Percentiles rank a stretch among this genome's conserved stretches.
Conservation (phyloP, 352 stramenopile genomes). For the Phytophthora aleatoria region DNA sequence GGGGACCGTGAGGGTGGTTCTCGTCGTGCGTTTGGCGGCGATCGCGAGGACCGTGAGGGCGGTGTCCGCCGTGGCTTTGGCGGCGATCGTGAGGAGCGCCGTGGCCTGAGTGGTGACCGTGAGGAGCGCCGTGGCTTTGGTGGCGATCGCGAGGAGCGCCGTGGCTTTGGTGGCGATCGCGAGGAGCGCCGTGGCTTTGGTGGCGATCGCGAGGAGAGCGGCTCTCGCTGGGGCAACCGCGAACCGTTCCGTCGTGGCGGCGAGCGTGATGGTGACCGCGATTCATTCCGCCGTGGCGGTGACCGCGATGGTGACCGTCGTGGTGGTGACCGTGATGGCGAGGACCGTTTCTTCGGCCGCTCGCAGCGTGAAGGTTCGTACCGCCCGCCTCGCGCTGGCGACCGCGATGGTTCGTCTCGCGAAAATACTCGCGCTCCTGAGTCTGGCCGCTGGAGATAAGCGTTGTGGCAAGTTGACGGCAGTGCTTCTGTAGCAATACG, state of each 20-base stretch:
- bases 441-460: slow-evolving; percentile 73
- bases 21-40: slow-evolving; percentile 41
- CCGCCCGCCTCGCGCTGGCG: slow-evolving; percentile 47
- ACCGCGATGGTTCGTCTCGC: slow-evolving; percentile 40
- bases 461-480: slow-evolving; percentile 2
- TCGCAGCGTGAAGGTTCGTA: slow-evolving; percentile 57
- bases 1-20: slow-evolving; percentile 40
- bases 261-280: slow-evolving; percentile 33
- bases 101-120: slow-evolving; percentile 27
- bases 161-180: slow-evolving; percentile 35
- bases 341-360: slow-evolving; percentile 58
- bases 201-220: slow-evolving; percentile 36
- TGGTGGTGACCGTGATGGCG: slow-evolving; percentile 34
- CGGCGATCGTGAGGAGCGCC: slow-evolving; percentile 42
- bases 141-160: slow-evolving; percentile 37
- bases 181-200: slow-evolving; percentile 28
- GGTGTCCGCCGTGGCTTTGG: slow-evolving; percentile 22
- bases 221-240: slow-evolving; percentile 18
- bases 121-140: slow-evolving; percentile 28
- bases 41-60: slow-evolving; percentile 43
- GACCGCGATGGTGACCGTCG: slow-evolving; percentile 38
- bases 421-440: slow-evolving; percentile 54
- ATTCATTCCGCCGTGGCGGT: slow-evolving; percentile 30
- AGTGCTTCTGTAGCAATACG: slow-evolving; percentile 20
- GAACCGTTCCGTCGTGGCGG: slow-evolving; percentile 34